Conservation (phyloP, 176 grass and related monocot genomes). For the Leersia perrieri region DNA sequence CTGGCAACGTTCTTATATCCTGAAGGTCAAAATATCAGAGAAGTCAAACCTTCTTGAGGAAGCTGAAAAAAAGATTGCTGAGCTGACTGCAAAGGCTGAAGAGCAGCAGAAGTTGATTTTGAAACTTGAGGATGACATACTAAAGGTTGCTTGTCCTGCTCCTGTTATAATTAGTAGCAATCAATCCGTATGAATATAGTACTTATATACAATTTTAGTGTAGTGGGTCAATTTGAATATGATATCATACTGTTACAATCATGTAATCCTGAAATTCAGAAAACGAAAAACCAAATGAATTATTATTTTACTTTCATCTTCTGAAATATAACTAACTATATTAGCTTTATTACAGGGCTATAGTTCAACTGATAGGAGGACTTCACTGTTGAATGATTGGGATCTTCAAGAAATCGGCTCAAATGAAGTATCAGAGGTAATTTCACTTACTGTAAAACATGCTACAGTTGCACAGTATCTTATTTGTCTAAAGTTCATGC, state of each 20-base stretch:
- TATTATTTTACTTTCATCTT: conserved; percentile 24
- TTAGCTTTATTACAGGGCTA: conserved; percentile 62
- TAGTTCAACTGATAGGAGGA: conserved; percentile 73
- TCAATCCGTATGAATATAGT: conserved; percentile 1
- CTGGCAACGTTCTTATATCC: conserved; percentile 24
- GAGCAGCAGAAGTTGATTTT: conserved; percentile 93
- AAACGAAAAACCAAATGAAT: conserved; percentile 2
- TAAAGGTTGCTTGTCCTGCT: conserved; percentile 63
- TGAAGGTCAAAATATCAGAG: conserved; percentile 98
- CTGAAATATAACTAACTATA: conserved; percentile 1
- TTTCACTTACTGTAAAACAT: background rate
- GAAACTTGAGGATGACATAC: conserved; percentile 98
- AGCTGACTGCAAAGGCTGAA: conserved; percentile 76
- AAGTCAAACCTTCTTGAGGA: conserved; percentile 72
- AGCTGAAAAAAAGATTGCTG: conserved; percentile 69
- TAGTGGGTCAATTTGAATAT: background rate
- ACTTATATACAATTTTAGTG: background rate
- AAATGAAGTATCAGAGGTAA: conserved; percentile 93
- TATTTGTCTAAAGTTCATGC: background rate
- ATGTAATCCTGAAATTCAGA: background rate
- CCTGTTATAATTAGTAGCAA: conserved; percentile 24
- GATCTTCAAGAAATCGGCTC: conserved; percentile 92
- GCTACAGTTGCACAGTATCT: background rate
- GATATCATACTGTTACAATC: background rate
- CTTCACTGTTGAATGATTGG: conserved; percentile 81